Conservation (phyloP, 164 flowering plant genomes). For the grape (Vitis vinifera) region DNA sequence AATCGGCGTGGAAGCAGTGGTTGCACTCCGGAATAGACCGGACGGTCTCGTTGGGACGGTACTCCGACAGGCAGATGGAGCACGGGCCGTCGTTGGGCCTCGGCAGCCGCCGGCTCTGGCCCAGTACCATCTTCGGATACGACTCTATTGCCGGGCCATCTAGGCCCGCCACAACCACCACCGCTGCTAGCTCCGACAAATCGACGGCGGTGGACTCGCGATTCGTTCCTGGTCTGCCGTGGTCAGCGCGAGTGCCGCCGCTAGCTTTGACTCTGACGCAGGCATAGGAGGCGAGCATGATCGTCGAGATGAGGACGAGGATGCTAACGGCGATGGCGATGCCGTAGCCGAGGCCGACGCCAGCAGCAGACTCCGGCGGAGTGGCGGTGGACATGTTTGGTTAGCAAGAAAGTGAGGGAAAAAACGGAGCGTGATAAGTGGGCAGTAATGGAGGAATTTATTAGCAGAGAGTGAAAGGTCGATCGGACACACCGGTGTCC, state of each 20-base stretch:
- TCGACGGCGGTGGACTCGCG: not conserved
- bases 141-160: conserved; percentile 20
- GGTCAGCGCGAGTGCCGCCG: not conserved
- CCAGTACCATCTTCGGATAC: conserved; percentile 31
- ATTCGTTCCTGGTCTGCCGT: not conserved
- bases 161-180: conserved; percentile 16
- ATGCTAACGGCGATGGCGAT: conserved; percentile 59
- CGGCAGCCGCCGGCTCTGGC: conserved; percentile 26
- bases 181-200: not conserved
- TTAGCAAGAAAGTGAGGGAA: conserved; percentile 6
- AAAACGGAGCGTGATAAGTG: not conserved
- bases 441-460: not conserved
- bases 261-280: conserved; percentile 39
- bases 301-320: conserved; percentile 56
- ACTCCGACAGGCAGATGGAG: conserved; percentile 58
- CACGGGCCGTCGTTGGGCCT: conserved; percentile 34
- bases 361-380: conserved; percentile 26
- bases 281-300: conserved; percentile 56
- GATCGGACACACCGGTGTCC: conserved; percentile 1
- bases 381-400: conserved; percentile 15
- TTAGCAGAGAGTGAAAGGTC: not conserved
- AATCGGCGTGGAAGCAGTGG: conserved; percentile 59
- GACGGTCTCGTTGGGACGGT: conserved; percentile 36
- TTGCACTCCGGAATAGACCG: conserved; percentile 54
- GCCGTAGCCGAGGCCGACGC: conserved; percentile 57